A percentile compares a stretch with the other conserved stretches of the same genome.
Evolutionary conservation across 2,329 filamentous ascomycete genomes (phyloP).

Genomic region (Neonectria ditissima): DNA sequence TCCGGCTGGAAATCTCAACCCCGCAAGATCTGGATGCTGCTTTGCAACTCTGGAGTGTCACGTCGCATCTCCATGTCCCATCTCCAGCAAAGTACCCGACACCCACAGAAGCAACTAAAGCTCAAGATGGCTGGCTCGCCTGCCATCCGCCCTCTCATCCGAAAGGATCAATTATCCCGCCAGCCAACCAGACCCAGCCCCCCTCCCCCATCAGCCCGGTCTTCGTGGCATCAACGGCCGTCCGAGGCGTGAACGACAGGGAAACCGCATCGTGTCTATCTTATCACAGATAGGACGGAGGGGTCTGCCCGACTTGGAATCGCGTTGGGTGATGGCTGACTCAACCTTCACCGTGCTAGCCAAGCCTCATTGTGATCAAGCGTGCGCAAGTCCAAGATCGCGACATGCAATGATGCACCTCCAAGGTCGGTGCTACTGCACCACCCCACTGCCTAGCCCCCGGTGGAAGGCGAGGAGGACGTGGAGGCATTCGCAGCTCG

Average conservation of each 20-base stretch:
- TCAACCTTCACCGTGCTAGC: slow-evolving; percentile 33
- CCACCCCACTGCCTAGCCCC: slow-evolving; percentile 31
- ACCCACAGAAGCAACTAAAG: slow-evolving; percentile 13
- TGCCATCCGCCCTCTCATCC: slow-evolving; percentile 13
- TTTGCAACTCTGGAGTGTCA: slow-evolving; percentile 32
- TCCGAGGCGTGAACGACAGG: slow-evolving; percentile 17
- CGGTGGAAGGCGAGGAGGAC: slow-evolving; percentile 30
- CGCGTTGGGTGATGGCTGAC: slow-evolving; percentile 22
- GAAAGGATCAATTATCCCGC: slow-evolving; percentile 10
- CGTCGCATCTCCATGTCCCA: slow-evolving; percentile 35
- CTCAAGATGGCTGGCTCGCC: slow-evolving; percentile 4
- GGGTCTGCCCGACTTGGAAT: slow-evolving; percentile 22
- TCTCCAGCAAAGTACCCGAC: slow-evolving; percentile 19
- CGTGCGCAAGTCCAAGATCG: slow-evolving; percentile 43
- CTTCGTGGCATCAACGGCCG: slow-evolving; percentile 33
- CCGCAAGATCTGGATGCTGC: slow-evolving; percentile 36
- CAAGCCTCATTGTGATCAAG: slow-evolving; percentile 41
- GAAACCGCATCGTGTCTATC: slow-evolving; percentile 30
- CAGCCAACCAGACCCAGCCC: slow-evolving; percentile 35
- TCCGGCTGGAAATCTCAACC: slow-evolving; percentile 24
- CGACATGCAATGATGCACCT: slow-evolving; percentile 31
- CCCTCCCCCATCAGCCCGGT: slow-evolving; percentile 36
- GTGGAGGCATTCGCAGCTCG: slow-evolving; percentile 28
- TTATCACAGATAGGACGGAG: slow-evolving; percentile 36
- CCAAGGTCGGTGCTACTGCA: slow-evolving; percentile 16